These are phyloP conservation scores for Ramalina intermedia DNA, from an alignment of 495 filamentous ascomycete genomes.

Conservation along the genomic window DNA sequence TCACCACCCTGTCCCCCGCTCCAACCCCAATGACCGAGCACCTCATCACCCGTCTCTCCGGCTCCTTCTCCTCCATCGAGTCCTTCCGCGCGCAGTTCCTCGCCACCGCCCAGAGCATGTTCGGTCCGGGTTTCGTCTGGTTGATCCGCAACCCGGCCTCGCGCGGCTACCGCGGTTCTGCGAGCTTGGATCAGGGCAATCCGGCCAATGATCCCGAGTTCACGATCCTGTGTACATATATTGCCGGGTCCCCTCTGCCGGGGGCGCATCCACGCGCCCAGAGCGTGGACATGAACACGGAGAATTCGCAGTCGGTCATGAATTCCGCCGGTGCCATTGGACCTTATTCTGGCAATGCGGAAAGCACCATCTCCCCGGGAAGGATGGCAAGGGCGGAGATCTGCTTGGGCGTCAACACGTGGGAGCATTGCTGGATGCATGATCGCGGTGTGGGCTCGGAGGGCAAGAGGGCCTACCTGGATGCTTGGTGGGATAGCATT, in stretches of 20 bases:
- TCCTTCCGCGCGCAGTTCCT: slow-evolving; percentile 68
- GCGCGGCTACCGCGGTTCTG: neutral
- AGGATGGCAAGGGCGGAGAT: slow-evolving; percentile 52
- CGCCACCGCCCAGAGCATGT: slow-evolving; percentile 76
- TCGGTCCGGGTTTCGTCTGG: slow-evolving; percentile 96
- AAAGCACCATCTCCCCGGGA: slow-evolving; percentile 40
- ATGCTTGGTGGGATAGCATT: slow-evolving; percentile 73
- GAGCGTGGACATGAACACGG: slow-evolving; percentile 63
- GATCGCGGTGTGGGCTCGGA: slow-evolving; percentile 55
- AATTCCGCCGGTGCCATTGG: slow-evolving; percentile 36
- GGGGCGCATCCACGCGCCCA: slow-evolving; percentile 73
- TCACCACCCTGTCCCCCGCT: slow-evolving; percentile 45
- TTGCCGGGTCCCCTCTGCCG: slow-evolving; percentile 78
- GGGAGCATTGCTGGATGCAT: slow-evolving; percentile 85
- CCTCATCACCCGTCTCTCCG: slow-evolving; percentile 35
- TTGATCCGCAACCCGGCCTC: slow-evolving; percentile 45
- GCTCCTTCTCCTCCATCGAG: slow-evolving; percentile 65
- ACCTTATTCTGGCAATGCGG: slow-evolving; percentile 25
- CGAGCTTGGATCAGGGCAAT: slow-evolving; percentile 20
- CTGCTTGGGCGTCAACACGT: slow-evolving; percentile 82
- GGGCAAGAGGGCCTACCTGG: slow-evolving; percentile 63
- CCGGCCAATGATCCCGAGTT: slow-evolving; percentile 29
- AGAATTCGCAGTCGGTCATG: slow-evolving; percentile 21
- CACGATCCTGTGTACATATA: slow-evolving; percentile 76
- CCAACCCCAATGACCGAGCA: slow-evolving; percentile 35